Percentiles rank a stretch among this genome's conserved stretches.
Conservation (phyloP, 2,329 filamentous ascomycete genomes). For the Cercospora berteroae region DNA sequence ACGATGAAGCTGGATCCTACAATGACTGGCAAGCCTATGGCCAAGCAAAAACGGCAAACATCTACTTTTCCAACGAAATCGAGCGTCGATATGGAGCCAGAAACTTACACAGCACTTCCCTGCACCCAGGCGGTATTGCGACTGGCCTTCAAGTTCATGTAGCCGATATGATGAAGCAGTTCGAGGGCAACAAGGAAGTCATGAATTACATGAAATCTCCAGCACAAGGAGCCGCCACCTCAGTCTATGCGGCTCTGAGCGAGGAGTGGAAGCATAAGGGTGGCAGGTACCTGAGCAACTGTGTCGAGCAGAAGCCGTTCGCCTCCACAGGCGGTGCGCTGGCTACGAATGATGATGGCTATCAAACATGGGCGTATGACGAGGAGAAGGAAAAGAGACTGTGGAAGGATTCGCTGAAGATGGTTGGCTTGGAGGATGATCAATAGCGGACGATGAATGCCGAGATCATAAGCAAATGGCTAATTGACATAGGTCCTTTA, state of each 20-base stretch:
- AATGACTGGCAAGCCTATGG: slow-evolving; percentile 45
- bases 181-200: slow-evolving; percentile 14
- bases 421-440: slow-evolving; percentile 18
- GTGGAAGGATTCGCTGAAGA: slow-evolving; percentile 38
- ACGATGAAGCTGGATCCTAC: slow-evolving; percentile 35
- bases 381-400: slow-evolving; percentile 41
- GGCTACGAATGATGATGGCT: slow-evolving; percentile 34
- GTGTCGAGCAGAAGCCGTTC: slow-evolving; percentile 38
- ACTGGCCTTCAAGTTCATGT: slow-evolving; percentile 26
- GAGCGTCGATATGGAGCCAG: slow-evolving; percentile 49
- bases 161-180: slow-evolving; percentile 22
- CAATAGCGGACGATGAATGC: neutral
- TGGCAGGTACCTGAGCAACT: slow-evolving; percentile 24
- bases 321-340: slow-evolving; percentile 17
- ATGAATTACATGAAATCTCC: slow-evolving; percentile 34
- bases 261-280: slow-evolving; percentile 43
- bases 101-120: slow-evolving; percentile 45
- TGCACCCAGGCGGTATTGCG: slow-evolving; percentile 51
- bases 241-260: slow-evolving; percentile 46
- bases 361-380: slow-evolving; percentile 41
- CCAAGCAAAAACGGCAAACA: slow-evolving; percentile 53
- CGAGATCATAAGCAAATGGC: neutral
- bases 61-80: slow-evolving; percentile 53
- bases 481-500: neutral
- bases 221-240: slow-evolving; percentile 51